phyloP scores from a whole-genome alignment of 1,284 basidiomycete genomes.

The Pulveroboletus sp. region DNA sequence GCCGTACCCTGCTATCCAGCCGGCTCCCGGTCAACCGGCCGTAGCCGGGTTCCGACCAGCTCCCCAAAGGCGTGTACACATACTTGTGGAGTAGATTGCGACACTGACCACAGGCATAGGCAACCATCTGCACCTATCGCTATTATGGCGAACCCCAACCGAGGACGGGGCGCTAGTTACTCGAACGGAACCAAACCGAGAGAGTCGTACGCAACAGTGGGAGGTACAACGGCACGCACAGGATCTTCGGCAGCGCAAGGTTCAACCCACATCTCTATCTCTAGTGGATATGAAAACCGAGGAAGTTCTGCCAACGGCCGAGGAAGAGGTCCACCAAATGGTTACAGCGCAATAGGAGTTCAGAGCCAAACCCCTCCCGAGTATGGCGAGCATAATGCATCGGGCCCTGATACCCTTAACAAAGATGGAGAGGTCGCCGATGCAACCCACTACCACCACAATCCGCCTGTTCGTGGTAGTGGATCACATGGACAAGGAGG shows the following conservation, averaged over 20 bases:
- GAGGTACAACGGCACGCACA: not conserved
- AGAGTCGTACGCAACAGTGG: slow-evolving; percentile 10
- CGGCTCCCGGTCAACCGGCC: slow-evolving; percentile 50
- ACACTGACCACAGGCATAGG: slow-evolving; percentile 23
- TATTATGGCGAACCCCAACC: slow-evolving; percentile 72
- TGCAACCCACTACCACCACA: not conserved
- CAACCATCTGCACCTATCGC: slow-evolving; percentile 42
- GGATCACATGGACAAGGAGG: slow-evolving; percentile 13
- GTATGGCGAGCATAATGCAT: not conserved
- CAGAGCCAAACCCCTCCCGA: not conserved
- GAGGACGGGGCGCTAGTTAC: slow-evolving; percentile 42
- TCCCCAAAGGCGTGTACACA: slow-evolving; percentile 13
- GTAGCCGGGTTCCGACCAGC: slow-evolving; percentile 63
- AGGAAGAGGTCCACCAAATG: slow-evolving; percentile 13
- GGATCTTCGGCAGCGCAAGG: not conserved
- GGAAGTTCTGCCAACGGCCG: slow-evolving; percentile 1
- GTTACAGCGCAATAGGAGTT: not conserved
- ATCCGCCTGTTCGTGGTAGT: slow-evolving; percentile 8
- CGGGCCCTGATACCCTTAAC: not conserved
- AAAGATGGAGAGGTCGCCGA: slow-evolving; percentile 12
- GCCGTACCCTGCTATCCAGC: slow-evolving; percentile 60
- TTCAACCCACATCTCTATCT: not conserved
- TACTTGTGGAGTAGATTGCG: not conserved
- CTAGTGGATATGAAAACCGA: slow-evolving; percentile 4
- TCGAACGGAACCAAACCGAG: slow-evolving; percentile 5